A percentile compares a stretch with the other conserved stretches of the same genome.
These are phyloP conservation scores for Pyrus communis DNA, from an alignment of 306 rosid genomes.

Conservation along the genomic window DNA sequence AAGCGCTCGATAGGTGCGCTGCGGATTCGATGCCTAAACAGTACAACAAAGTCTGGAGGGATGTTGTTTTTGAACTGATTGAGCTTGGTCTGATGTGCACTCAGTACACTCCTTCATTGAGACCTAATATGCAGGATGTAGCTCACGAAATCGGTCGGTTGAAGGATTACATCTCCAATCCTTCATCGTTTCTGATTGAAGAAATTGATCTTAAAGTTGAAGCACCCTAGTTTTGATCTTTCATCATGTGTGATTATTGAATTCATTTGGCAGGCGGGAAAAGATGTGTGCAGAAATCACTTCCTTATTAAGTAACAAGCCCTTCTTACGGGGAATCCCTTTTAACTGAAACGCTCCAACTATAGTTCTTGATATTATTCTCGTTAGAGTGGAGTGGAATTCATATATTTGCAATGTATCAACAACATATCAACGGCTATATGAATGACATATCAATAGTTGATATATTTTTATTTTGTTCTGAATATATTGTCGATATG, in stretches of 20 bases:
- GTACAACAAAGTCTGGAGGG: constrained; percentile 28
- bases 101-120: constrained; percentile 52
- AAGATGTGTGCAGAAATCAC: no score
- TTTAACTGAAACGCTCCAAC: not conserved
- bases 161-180: constrained; percentile 56
- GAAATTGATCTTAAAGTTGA: constrained; percentile 15
- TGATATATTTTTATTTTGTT: no score
- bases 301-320: no score
- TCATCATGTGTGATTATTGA: not conserved
- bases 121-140: constrained; percentile 76
- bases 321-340: no score
- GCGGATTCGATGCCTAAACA: constrained; percentile 24
- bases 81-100: constrained; percentile 84
- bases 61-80: constrained; percentile 57
- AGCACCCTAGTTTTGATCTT: not conserved
- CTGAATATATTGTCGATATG: no score
- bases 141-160: constrained; percentile 67
- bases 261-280: not conserved
- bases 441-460: no score
- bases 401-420: not conserved
- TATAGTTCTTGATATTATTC: no score
- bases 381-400: not conserved
- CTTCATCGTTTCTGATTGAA: constrained; percentile 25
- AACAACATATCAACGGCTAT: no score
- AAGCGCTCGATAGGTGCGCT: constrained; percentile 39